A percentile compares a stretch with the other conserved stretches of the same genome.
Conservation (phyloP, 352 stramenopile genomes). For the Aphanomyces stellatus region DNA sequence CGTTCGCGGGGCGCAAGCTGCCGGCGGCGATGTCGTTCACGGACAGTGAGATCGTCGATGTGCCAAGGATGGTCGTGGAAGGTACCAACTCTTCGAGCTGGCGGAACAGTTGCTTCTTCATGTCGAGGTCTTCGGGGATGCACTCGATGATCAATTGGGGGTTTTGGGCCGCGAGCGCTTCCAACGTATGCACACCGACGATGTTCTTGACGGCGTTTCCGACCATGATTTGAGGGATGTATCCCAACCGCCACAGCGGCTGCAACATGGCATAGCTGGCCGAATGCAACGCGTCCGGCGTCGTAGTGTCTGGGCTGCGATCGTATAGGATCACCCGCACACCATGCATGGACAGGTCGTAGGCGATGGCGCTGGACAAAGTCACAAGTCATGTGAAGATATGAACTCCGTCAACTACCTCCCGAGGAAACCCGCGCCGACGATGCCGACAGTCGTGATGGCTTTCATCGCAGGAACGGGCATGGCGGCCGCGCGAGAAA, state of each 20-base stretch:
- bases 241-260: slow-evolving; percentile 59
- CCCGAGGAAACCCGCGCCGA: slow-evolving; percentile 57
- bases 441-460: slow-evolving; percentile 35
- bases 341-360: slow-evolving; percentile 57
- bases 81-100: slow-evolving; percentile 47
- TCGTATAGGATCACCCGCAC: slow-evolving; percentile 53
- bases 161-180: slow-evolving; percentile 34
- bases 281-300: slow-evolving; percentile 23
- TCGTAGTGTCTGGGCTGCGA: slow-evolving; percentile 32
- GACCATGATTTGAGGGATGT: slow-evolving; percentile 70
- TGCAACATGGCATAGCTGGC: slow-evolving; percentile 38
- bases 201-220: slow-evolving; percentile 47
- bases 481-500: too few relatives aligned
- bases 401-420: too few relatives aligned
- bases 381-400: background rate
- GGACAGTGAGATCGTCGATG: slow-evolving; percentile 48
- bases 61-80: slow-evolving; percentile 45
- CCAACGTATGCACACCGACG: slow-evolving; percentile 34
- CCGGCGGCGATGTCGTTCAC: slow-evolving; percentile 35
- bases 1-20: slow-evolving; percentile 34
- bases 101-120: slow-evolving; percentile 53
- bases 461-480: background rate
- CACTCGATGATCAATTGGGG: slow-evolving; percentile 46
- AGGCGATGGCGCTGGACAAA: slow-evolving; percentile 39
- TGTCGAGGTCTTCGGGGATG: slow-evolving; percentile 51